Percentiles rank a stretch among this genome's conserved stretches.
These are phyloP conservation scores for Plasmodium fragile DNA, from an alignment of 169 alveolate genomes.

Conservation along the genomic window DNA sequence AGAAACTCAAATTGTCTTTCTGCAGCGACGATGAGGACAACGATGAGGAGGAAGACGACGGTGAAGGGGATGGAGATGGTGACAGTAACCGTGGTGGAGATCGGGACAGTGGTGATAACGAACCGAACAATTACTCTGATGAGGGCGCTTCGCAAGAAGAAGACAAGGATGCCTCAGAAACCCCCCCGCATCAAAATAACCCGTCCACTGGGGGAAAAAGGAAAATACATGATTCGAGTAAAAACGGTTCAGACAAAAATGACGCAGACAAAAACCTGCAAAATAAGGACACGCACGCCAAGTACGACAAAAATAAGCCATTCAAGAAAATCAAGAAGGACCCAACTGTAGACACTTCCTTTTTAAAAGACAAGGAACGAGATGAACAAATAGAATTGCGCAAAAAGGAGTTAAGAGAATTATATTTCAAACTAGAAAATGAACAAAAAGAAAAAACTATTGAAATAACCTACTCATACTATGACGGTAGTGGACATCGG, in stretches of 20 bases:
- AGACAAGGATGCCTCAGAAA: neutral
- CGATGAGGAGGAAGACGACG: slow-evolving; percentile 18
- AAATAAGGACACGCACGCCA: neutral
- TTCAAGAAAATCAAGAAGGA: slow-evolving; percentile 65
- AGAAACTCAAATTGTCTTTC: slow-evolving; percentile 49
- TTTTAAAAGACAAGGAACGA: slow-evolving; percentile 71
- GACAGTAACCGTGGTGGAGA: neutral
- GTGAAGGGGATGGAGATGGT: slow-evolving; percentile 5
- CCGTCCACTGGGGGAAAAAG: neutral
- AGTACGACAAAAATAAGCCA: neutral
- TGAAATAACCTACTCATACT: slow-evolving; percentile 72
- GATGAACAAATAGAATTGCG: slow-evolving; percentile 68
- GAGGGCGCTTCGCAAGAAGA: neutral
- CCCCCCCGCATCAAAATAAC: neutral
- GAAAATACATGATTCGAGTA: neutral
- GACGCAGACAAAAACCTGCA: neutral
- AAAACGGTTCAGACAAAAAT: neutral
- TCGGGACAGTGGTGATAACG: neutral
- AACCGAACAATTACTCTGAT: neutral
- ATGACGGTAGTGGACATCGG: slow-evolving; percentile 76
- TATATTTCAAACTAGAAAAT: slow-evolving; percentile 70
- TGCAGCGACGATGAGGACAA: slow-evolving; percentile 37
- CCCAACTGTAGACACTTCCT: slow-evolving; percentile 73
- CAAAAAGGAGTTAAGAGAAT: slow-evolving; percentile 72
- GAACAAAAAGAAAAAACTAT: slow-evolving; percentile 71